Conservation (phyloP, 345 rosid species). For the Eutrema japonicum region DNA sequence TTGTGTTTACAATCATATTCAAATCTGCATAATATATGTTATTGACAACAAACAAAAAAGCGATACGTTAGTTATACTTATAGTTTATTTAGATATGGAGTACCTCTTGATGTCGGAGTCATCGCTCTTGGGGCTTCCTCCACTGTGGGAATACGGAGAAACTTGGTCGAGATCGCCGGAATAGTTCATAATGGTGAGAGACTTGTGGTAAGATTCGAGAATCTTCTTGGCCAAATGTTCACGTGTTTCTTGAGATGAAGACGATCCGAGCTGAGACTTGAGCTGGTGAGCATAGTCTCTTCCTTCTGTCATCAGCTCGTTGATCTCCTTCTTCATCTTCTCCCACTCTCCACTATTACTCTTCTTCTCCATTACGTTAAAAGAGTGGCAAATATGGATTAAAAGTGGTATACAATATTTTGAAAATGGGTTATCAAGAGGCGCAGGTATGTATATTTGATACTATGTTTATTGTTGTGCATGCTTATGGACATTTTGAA, state of each 20-base stretch:
- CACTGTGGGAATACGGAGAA: conserved; percentile 52
- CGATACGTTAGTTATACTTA: conserved; percentile 8
- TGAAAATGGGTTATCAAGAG: not conserved
- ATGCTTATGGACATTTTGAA: conserved; percentile 34
- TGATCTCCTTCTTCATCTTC: conserved; percentile 51
- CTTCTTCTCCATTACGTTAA: conserved; percentile 42
- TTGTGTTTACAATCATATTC: not conserved
- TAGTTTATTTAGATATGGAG: conserved; percentile 46
- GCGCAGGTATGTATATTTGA: not conserved
- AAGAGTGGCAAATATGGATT: conserved; percentile 2
- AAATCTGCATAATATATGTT: not conserved
- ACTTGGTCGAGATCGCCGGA: conserved; percentile 35
- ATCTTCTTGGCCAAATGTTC: conserved; percentile 57
- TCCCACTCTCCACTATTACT: conserved; percentile 58
- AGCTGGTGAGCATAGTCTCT: conserved; percentile 54
- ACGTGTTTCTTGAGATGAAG: conserved; percentile 55
- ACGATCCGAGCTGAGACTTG: conserved; percentile 46
- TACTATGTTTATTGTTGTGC: conserved; percentile 37
- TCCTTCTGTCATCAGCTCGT: conserved; percentile 63
- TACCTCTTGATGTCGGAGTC: conserved; percentile 65
- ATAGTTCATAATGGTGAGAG: conserved; percentile 59
- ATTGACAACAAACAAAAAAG: not conserved
- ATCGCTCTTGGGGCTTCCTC: conserved; percentile 65
- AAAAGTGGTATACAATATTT: not conserved
- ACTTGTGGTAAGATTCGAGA: conserved; percentile 60